Evolutionary conservation across 225 moss, liverwort and hornwort species (phyloP).

Genomic region (Polytrichum formosum): DNA sequence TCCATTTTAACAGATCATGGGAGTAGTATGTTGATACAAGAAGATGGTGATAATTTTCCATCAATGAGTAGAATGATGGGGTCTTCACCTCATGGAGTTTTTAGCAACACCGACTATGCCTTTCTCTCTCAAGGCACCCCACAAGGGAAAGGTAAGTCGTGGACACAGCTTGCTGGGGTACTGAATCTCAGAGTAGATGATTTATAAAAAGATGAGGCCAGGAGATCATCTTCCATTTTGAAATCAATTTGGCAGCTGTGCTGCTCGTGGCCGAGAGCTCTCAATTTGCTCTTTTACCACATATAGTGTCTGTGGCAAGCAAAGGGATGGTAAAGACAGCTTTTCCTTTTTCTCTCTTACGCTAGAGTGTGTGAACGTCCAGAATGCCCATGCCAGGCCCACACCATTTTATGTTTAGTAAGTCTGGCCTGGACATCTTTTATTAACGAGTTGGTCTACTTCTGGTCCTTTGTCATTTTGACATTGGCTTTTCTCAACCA

Average conservation of each 20-base stretch:
- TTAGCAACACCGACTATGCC: slow-evolving; percentile 10
- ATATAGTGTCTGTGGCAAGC: not conserved
- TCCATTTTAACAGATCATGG: slow-evolving; percentile 15
- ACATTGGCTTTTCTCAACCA: no score
- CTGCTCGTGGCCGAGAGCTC: no score
- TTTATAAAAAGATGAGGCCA: not conserved
- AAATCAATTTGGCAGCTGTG: no score
- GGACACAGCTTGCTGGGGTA: not conserved
- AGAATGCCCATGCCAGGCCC: no score
- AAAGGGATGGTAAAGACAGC: not conserved
- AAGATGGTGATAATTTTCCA: slow-evolving; percentile 8
- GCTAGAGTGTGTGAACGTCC: not conserved
- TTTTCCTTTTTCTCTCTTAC: not conserved
- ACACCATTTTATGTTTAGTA: no score
- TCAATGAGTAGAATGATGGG: slow-evolving; percentile 10
- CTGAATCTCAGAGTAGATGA: not conserved
- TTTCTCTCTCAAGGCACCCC: not conserved
- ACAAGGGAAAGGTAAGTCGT: slow-evolving; percentile 14
- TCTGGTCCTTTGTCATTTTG: no score
- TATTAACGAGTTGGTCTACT: no score
- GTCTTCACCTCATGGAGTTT: slow-evolving; percentile 2
- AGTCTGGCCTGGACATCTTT: no score
- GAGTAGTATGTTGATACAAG: slow-evolving; percentile 7
- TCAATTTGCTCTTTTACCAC: not conserved
- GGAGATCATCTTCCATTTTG: not conserved